Evolutionary conservation across 768 basidiomycete genomes (phyloP), one percentile per base, ranked within the genome.

Genomic region (Auricularia sp.): DNA sequence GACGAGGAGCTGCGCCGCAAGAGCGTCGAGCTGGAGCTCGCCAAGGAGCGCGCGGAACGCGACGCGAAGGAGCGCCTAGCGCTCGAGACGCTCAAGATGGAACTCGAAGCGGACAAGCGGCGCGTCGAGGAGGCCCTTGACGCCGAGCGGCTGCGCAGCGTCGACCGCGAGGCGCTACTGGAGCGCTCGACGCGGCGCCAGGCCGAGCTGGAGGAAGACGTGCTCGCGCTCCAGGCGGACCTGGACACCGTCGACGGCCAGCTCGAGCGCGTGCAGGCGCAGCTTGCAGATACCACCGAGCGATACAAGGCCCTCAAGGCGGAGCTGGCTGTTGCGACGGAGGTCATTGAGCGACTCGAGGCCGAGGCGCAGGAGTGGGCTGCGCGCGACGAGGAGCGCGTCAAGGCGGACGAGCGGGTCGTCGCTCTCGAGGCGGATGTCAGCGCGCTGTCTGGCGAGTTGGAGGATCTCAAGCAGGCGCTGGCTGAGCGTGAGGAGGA

Each of bases 1-100:
- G 96, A 98, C 71, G 94, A 95, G 47, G 96, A 96, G 72, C 82
- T 98, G 4, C 83, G 90, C 16, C 83, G 84, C 74, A 96, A 96
- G 74, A 91, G 94, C 64, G 80, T 86, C 1, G 97, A 99, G 71
- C 78, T 98, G 13, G 78, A 83, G 1, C 77, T 94, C 61, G 83
- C 86, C 63, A 89, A 87, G 71, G 94, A 97, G 71, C 81, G 90
- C 7, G 93, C 92, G 0, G 92, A 95, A 71, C 83, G 89, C 35
- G 96, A 98, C 65, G 85, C 89, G 69, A 81, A 82, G 65, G 96
- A 95, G 75, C 83, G 84, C 62, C 87, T 87, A 70, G 84, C 85
- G 18, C 72, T 98, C 63, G 89, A 94, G 73, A 84, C 79, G 67
- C 77, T 95, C 56, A 90, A 90, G 77, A 88, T 91, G 83, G 76